Evolutionary conservation across 202 grass and related monocot species (phyloP), one percentile per base, ranked within the genome.

Genomic region (Cymbopogon flexuosus): DNA sequence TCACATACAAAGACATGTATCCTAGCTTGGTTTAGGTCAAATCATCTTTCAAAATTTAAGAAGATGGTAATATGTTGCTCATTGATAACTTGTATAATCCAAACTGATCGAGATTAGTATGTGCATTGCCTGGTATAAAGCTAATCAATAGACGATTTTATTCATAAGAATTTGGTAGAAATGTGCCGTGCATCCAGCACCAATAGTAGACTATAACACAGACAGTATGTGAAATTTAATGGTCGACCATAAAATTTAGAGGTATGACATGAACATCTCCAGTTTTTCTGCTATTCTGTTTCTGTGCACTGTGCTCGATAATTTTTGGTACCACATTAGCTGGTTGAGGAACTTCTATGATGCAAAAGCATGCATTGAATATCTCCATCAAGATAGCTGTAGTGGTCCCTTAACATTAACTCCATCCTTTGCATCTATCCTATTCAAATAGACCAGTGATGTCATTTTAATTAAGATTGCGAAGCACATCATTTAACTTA

Each of bases 331-430:
- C 83, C 82, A 76, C 54, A 83, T 72, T 81, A 84, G 89, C 69
- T 82, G 54, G 49, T 79, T 81, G 85, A 84, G 68, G 60, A 77
- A 60, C 62, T 72, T 65, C 58, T 58, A 84, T 83, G 68, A 81
- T 80, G 62, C 22, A 65, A 94, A 95, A 92, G 83, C 78, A 84
- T 57, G 82, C 76, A 92, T 79, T 86, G 81, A 90, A 92, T 91
- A 62, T 78, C 46, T 76, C 79, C 85, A 87, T 73, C 39, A 62
- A 69, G 87, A 84, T 81, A 82, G 82, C 78, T 84, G 85, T 75
- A 77, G 72, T 75, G 87, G 92, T 86, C 89, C 92, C 58, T 64
- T 58, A 62, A 56, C 41, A 90, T 89, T 89, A 89, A 83, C 68
- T 77, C 62, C 74, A 84, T 56, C 77, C 39, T 83, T 87, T 68